Conservation (phyloP, 2,329 filamentous ascomycete genomes). For the Phaeomoniella chlamydospora region DNA sequence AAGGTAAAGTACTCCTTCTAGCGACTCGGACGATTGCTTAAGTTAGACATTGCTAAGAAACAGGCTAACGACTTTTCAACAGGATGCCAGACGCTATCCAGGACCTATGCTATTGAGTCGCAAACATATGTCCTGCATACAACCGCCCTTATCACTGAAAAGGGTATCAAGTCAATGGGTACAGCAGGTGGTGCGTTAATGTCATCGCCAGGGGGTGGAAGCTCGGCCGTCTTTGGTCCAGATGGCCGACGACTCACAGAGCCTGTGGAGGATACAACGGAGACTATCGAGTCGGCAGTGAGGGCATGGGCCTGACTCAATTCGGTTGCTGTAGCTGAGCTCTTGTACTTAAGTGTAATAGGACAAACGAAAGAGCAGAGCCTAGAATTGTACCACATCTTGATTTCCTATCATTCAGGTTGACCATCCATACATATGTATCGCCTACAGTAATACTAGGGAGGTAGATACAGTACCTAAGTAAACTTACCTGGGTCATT, state of each 20-base stretch:
- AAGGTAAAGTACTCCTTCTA: slow-evolving; percentile 6
- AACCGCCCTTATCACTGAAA: slow-evolving; percentile 30
- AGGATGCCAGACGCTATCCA: slow-evolving; percentile 28
- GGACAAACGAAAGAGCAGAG: too few species aligned
- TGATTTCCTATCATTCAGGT: too few species aligned
- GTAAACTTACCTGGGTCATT: too few species aligned
- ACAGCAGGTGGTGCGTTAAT: slow-evolving; percentile 27
- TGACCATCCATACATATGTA: too few species aligned
- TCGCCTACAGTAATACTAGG: too few species aligned
- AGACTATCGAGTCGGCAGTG: slow-evolving; percentile 34
- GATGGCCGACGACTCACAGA: slow-evolving; percentile 33
- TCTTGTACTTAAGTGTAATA: too few species aligned
- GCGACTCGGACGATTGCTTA: neutral
- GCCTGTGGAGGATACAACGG: slow-evolving; percentile 19
- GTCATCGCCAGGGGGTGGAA: slow-evolving; percentile 25
- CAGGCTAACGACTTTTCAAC: neutral
- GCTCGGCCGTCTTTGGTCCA: slow-evolving; percentile 33
- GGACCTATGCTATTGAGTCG: slow-evolving; percentile 43
- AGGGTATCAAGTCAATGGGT: slow-evolving; percentile 28
- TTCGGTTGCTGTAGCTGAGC: too few species aligned
- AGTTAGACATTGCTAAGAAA: neutral
- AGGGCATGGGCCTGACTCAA: too few species aligned
- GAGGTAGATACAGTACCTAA: too few species aligned
- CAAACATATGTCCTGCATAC: slow-evolving; percentile 39
- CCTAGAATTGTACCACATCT: too few species aligned